phyloP scores from a whole-genome alignment of 495 filamentous ascomycete species.

The Massariosphaeria phaeospora region DNA sequence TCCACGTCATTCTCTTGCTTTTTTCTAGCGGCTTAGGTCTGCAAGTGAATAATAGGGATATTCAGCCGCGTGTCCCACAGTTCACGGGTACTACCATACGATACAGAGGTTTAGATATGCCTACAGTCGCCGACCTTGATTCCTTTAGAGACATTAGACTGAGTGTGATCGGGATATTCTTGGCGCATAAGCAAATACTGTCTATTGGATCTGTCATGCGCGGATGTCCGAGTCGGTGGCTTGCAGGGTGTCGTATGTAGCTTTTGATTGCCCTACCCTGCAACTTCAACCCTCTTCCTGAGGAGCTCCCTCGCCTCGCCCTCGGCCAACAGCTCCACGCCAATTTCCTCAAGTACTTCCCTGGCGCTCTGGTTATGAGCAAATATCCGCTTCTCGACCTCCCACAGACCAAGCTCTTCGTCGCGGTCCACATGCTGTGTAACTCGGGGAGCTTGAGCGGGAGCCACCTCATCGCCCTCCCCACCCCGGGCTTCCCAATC shows the following conservation, averaged over 20 bases:
- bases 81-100: too few relatives aligned
- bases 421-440: constrained; percentile 20
- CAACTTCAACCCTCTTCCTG: constrained; percentile 67
- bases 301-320: constrained; percentile 72
- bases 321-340: constrained; percentile 59
- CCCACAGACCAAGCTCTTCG: constrained; percentile 53
- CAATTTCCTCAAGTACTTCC: constrained; percentile 62
- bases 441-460: constrained; percentile 16
- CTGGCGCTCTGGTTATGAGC: constrained; percentile 75
- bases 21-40: too few relatives aligned
- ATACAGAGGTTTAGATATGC: too few relatives aligned
- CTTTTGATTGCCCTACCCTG: constrained; percentile 7
- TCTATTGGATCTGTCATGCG: not conserved
- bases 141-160: too few relatives aligned
- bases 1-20: too few relatives aligned
- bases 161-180: too few relatives aligned
- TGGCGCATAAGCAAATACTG: too few relatives aligned
- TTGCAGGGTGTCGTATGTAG: not conserved
- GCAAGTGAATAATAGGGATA: too few relatives aligned
- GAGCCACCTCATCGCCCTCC: constrained; percentile 33
- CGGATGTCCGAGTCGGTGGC: not conserved
- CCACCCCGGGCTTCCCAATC: constrained; percentile 37
- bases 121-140: too few relatives aligned
- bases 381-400: constrained; percentile 73
- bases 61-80: too few relatives aligned